Conservation (phyloP, 345 rosid species). For the Populus pruinosa region DNA sequence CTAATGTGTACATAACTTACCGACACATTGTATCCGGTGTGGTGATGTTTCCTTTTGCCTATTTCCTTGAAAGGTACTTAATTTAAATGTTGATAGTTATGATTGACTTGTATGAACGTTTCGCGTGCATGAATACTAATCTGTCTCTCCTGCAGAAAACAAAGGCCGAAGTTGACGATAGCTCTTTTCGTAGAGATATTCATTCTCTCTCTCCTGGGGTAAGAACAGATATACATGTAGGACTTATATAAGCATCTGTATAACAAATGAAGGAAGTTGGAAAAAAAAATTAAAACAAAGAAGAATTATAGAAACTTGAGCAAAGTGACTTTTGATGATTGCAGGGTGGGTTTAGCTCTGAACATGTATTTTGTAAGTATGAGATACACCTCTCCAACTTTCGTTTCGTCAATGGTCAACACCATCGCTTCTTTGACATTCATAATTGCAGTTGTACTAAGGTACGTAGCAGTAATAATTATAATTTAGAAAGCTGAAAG, state of each 20-base stretch:
- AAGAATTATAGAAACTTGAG: not conserved
- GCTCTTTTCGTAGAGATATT: conserved; percentile 55
- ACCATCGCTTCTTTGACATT: conserved; percentile 28
- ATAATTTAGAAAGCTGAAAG: not conserved
- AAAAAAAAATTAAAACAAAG: no score
- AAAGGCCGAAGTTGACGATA: conserved; percentile 57
- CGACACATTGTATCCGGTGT: conserved; percentile 49
- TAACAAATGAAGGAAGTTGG: no score
- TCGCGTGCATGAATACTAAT: not conserved
- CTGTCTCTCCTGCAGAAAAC: conserved; percentile 40
- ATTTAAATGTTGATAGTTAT: not conserved
- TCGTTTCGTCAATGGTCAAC: conserved; percentile 32
- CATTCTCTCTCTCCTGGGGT: conserved; percentile 67
- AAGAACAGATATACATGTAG: not conserved
- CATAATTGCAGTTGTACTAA: conserved; percentile 23
- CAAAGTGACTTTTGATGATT: not conserved
- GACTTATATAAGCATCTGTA: not conserved
- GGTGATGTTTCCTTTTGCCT: conserved; percentile 53
- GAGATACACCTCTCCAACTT: conserved; percentile 33
- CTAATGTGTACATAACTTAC: conserved; percentile 64
- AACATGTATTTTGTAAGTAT: conserved; percentile 36
- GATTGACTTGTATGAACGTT: not conserved
- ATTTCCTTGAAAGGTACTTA: conserved; percentile 49
- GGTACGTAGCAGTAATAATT: conserved; percentile 5
- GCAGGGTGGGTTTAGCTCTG: conserved; percentile 48